Evolutionary conservation across 306 rosid genomes (phyloP).

Genomic region (Trifolium pratense): DNA sequence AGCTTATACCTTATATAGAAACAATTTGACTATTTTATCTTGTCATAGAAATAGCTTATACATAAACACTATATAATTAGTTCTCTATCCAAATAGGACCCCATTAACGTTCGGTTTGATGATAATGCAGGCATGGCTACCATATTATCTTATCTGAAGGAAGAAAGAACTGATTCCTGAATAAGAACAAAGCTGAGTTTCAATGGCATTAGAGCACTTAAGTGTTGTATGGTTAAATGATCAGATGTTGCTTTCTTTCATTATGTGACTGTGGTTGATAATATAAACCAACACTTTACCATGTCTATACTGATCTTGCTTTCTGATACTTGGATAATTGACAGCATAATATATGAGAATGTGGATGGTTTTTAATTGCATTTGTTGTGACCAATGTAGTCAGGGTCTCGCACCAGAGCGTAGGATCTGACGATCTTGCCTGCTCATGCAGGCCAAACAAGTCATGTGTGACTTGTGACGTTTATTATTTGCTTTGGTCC

Average conservation of each 20-base stretch:
- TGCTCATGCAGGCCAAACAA: no score
- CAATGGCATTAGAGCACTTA: slow-evolving; percentile 35
- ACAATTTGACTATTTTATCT: not conserved
- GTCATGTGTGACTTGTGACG: no score
- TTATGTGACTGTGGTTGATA: slow-evolving; percentile 36
- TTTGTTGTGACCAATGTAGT: not conserved
- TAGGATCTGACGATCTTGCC: no score
- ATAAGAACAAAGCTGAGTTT: slow-evolving; percentile 30
- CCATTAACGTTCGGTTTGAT: slow-evolving; percentile 29
- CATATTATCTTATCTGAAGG: slow-evolving; percentile 90
- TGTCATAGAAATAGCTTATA: not conserved
- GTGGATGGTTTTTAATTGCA: slow-evolving; percentile 41
- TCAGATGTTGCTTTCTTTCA: slow-evolving; percentile 38
- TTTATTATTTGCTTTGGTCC: no score
- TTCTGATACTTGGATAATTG: slow-evolving; percentile 6
- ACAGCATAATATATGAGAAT: slow-evolving; percentile 34
- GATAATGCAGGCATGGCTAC: slow-evolving; percentile 87
- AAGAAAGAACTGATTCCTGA: slow-evolving; percentile 72
- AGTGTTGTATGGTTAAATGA: slow-evolving; percentile 27
- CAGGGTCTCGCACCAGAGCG: no score
- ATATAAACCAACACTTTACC: slow-evolving; percentile 39
- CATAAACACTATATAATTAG: no score
- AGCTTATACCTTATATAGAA: not conserved
- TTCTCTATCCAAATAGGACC: no score
- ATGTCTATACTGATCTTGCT: slow-evolving; percentile 35